Conservation (phyloP, 1,139 yeast genomes). For the Yamadazyma pseudoaaseri region DNA sequence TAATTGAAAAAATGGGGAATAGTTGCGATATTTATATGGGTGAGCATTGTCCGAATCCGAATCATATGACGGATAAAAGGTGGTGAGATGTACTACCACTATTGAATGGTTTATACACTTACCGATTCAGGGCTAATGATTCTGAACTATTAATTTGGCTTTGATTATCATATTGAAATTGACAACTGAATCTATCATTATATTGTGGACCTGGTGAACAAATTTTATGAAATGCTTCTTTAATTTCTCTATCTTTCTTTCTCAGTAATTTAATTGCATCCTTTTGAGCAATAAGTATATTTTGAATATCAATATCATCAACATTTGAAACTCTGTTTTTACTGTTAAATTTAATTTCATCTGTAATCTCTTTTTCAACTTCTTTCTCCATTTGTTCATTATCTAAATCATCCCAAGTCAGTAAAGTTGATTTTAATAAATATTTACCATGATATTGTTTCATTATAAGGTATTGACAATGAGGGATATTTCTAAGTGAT, state of each 20-base stretch:
- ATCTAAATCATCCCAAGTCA: constrained; percentile 60
- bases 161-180: constrained; percentile 28
- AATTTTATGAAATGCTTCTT: constrained; percentile 30
- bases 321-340: constrained; percentile 31
- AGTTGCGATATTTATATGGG: background rate
- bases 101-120: no score
- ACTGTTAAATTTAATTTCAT: constrained; percentile 44
- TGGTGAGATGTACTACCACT: no score
- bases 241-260: constrained; percentile 36
- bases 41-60: background rate
- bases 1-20: background rate
- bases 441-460: constrained; percentile 52
- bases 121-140: no score
- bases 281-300: constrained; percentile 45
- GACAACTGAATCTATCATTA: constrained; percentile 15
- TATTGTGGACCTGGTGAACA: constrained; percentile 12
- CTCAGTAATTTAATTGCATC: constrained; percentile 39
- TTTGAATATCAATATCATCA: constrained; percentile 42
- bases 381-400: constrained; percentile 40
- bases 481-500: constrained; percentile 74
- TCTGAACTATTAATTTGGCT: constrained; percentile 28
- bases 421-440: constrained; percentile 50
- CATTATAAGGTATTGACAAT: constrained; percentile 81
- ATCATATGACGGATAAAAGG: background rate
- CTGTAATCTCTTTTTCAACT: constrained; percentile 39